Base-by-base conservation (phyloP, 441 rosid genomes). In the Gossypium gossypioides region DNA sequence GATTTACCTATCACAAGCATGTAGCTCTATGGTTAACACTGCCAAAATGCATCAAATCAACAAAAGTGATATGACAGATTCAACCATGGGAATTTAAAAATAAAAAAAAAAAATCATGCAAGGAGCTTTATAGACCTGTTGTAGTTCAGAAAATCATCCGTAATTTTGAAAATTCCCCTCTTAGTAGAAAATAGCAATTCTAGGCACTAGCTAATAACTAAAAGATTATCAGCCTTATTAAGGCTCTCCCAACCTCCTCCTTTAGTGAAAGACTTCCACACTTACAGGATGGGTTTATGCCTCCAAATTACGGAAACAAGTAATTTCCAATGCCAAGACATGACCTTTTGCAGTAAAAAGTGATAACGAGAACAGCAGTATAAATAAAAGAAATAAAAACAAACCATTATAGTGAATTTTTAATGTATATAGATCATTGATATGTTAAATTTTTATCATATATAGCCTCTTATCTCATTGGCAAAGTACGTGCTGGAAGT, bases 1-100 rank as follows among this genome's bases (percentile, higher is more conserved):
- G 88, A 79, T 96, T 96, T 60, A 90, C 72, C 99, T 96, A 85
- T 78, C 75, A 80, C 44, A 80, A 58, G 75, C 67, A 60, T 12
- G 73, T 42, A 57, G 18, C 46, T 15, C n/a, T 27, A 69, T 70
- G 65, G 56, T 22, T 42, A 60, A 71, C 7, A 16, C 18, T n/a
- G 63, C 50, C 54, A 37, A 40, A 69, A 22, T 70, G 37, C 63
- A 70, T 57, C 64, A 40, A 34, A 12, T 7, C 3, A 70, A 3
- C 4, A 29, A 15, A 46, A n/a, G 21, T 1, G 67, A 71, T 71
- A 13, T 18, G 55, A 16, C 6, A 68, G 29, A 25, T 54, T 44
- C 50, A 9, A 3, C 48, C 18, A 51, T 54, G 62, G 40, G 12
- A 54, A 18, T 29, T 8, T 40, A 8, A 40, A 40, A 37, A 8